These are phyloP conservation scores for Aureobasidium subglaciale DNA, from an alignment of 2,329 filamentous ascomycete species.

Conservation along the genomic window DNA sequence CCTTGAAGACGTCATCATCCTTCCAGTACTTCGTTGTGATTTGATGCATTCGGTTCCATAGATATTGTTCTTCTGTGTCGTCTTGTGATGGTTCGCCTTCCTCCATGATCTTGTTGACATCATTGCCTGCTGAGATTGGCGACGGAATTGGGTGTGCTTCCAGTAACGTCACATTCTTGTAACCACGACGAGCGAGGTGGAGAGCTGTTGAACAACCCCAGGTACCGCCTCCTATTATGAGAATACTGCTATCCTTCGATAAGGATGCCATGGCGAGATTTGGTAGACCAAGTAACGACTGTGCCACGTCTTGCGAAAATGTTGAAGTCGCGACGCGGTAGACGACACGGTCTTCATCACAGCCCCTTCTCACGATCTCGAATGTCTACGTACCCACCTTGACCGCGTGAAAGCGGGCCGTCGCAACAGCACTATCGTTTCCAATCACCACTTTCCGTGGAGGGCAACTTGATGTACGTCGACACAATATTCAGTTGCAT, in stretches of 20 bases:
- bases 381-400: conserved; percentile 2
- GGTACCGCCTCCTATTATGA: conserved; percentile 45
- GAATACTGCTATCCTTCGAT: conserved; percentile 23
- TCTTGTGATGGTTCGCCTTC: conserved; percentile 24
- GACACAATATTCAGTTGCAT: background rate
- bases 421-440: no score
- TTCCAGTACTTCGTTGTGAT: conserved; percentile 38
- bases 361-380: background rate
- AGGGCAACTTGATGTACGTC: no score
- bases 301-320: background rate
- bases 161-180: conserved; percentile 42
- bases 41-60: conserved; percentile 29
- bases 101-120: conserved; percentile 45
- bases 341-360: background rate
- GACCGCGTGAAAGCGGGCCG: background rate
- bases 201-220: conserved; percentile 49
- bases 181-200: conserved; percentile 44
- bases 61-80: conserved; percentile 29
- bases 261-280: conserved; percentile 1
- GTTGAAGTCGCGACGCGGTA: background rate
- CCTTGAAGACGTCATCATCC: conserved; percentile 35
- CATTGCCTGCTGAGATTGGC: conserved; percentile 43
- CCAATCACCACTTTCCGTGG: no score
- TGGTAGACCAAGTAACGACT: no score
- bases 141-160: conserved; percentile 42